These are phyloP conservation scores for Aspergillus spinulosporus DNA, from an alignment of 2,329 filamentous ascomycete genomes.

Conservation along the genomic window DNA sequence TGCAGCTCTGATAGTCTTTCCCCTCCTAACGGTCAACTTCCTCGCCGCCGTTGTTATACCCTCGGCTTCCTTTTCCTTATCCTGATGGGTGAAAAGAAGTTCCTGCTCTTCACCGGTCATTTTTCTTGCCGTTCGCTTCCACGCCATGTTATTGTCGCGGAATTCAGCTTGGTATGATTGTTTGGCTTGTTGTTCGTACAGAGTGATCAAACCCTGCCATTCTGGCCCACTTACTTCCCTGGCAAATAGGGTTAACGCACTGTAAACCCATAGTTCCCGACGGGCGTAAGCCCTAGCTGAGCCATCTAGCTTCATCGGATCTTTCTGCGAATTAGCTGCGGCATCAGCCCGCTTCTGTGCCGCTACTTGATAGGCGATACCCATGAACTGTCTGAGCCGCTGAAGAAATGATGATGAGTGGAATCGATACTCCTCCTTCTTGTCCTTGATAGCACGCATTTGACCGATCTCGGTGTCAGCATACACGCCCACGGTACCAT, in stretches of 20 bases:
- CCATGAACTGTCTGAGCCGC: slow-evolving; percentile 78
- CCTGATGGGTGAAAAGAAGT: slow-evolving; percentile 83
- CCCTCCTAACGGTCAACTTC: slow-evolving; percentile 91
- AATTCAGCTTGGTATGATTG: slow-evolving; percentile 81
- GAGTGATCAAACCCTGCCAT: slow-evolving; percentile 76
- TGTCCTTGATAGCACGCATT: slow-evolving; percentile 93
- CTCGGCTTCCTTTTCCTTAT: slow-evolving; percentile 79
- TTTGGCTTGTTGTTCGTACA: slow-evolving; percentile 76
- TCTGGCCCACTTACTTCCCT: slow-evolving; percentile 78
- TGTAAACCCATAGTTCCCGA: slow-evolving; percentile 80
- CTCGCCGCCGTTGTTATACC: slow-evolving; percentile 71
- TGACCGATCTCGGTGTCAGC: slow-evolving; percentile 73
- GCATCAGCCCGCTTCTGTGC: slow-evolving; percentile 68
- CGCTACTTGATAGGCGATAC: slow-evolving; percentile 73
- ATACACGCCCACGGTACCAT: slow-evolving; percentile 55
- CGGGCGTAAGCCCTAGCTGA: slow-evolving; percentile 70
- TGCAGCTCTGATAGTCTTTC: slow-evolving; percentile 65
- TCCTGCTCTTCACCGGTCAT: slow-evolving; percentile 75
- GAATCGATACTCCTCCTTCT: slow-evolving; percentile 81
- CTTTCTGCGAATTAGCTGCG: slow-evolving; percentile 46
- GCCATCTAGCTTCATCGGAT: slow-evolving; percentile 64
- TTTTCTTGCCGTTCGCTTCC: slow-evolving; percentile 78
- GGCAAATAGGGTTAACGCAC: slow-evolving; percentile 81
- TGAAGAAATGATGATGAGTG: slow-evolving; percentile 76
- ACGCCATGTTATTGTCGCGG: slow-evolving; percentile 70